Base-by-base conservation (phyloP, 192 early-diverging fungal species). In the Coemansia sp. region DNA sequence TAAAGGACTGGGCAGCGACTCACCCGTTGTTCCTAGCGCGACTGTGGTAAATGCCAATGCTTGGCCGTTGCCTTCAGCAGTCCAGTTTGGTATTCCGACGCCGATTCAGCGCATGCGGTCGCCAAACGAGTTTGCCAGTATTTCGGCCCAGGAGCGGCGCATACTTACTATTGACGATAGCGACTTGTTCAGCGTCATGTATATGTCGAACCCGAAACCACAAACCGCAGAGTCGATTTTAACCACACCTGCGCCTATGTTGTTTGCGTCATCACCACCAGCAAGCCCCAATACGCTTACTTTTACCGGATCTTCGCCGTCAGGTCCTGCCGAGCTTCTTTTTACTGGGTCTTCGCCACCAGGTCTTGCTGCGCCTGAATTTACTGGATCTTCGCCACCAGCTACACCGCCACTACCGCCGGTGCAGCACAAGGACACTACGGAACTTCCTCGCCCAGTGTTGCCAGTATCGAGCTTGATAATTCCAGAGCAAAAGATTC, bases 141-240 rank as follows among this genome's bases (percentile, higher is more conserved):
- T 35, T 31, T 31, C 60, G 41, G 59, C 52, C 1, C 52, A 51
- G 16, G 54, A 62, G 21, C 37, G 63, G 27, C 71, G 65, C 37
- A 54, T 60, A 27, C 63, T 73, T n/a, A 72, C 76, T 1, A 54
- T 69, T 0, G 71, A 73, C 27, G 71, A 72, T 17, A 54, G 57
- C 17, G 71, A 68, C 12, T 22, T 70, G 16, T 65, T 71, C 23
- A 72, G 71, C 50, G 53, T 64, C 17, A 7, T 73, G 25, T 67
- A 68, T 23, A 57, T 61, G 39, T 29, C 35, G 38, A 61, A n/a
- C 39, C 19, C 17, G n/a, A 26, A 27, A 17, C 2, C 47, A 12
- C 54, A 26, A 45, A 16, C 41, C 41, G 16, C 1, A 45, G 41
- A 8, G 31, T 7, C 41, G 41, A 0, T 45, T 45, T 45, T n/a